phyloP scores from a whole-genome alignment of 2,329 filamentous ascomycete species.

The Ascochyta pisi region DNA sequence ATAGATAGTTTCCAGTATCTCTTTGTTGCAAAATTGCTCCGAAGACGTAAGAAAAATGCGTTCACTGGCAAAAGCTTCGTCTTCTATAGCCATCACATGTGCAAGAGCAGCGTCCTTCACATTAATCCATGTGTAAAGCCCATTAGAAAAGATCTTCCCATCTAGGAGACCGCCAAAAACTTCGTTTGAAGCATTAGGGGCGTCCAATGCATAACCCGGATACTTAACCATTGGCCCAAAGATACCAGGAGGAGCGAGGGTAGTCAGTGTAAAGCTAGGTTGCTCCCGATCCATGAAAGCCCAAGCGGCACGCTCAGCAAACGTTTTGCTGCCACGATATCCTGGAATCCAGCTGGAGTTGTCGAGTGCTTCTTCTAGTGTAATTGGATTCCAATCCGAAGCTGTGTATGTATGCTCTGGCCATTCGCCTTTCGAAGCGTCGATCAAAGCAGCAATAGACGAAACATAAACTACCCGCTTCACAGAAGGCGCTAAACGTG shows the following conservation, averaged over 20 bases:
- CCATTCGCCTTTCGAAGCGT: slow-evolving; percentile 57
- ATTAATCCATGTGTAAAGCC: slow-evolving; percentile 40
- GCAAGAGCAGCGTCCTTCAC: slow-evolving; percentile 62
- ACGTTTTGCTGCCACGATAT: slow-evolving; percentile 62
- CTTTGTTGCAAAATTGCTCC: slow-evolving; percentile 63
- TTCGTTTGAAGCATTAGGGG: slow-evolving; percentile 70
- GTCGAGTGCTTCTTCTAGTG: slow-evolving; percentile 53
- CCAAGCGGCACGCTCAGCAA: slow-evolving; percentile 61
- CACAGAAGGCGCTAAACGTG: slow-evolving; percentile 65
- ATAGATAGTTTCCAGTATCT: slow-evolving; percentile 61
- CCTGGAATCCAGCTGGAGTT: slow-evolving; percentile 43
- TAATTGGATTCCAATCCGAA: slow-evolving; percentile 61
- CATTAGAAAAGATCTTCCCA: slow-evolving; percentile 50
- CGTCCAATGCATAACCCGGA: slow-evolving; percentile 60
- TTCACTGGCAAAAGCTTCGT: slow-evolving; percentile 61
- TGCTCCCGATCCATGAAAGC: slow-evolving; percentile 55
- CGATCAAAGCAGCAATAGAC: slow-evolving; percentile 67
- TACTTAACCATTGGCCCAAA: slow-evolving; percentile 59
- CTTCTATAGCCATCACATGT: slow-evolving; percentile 62
- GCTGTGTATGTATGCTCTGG: slow-evolving; percentile 57
- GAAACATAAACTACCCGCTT: slow-evolving; percentile 73
- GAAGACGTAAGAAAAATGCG: slow-evolving; percentile 62
- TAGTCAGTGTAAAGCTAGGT: slow-evolving; percentile 53
- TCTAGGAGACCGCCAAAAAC: slow-evolving; percentile 39
- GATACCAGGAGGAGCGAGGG: slow-evolving; percentile 54